These are phyloP conservation scores for Elaeis guineensis DNA, from an alignment of 176 grass and related monocot genomes.

Conservation along the genomic window DNA sequence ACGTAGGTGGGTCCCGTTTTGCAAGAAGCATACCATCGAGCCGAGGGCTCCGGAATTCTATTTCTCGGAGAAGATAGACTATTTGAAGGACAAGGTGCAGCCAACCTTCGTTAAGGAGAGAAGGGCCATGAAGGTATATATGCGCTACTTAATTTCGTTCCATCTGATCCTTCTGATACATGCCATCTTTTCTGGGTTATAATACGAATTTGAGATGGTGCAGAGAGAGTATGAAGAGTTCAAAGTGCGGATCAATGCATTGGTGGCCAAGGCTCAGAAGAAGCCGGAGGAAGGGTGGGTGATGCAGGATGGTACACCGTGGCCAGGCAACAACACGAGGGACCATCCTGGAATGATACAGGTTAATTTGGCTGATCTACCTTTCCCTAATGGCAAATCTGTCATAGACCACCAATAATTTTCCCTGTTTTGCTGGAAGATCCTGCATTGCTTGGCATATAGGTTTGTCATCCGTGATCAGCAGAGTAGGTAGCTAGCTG, in stretches of 20 bases:
- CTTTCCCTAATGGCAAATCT: no score
- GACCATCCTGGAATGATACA: no score
- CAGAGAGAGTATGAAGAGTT: slow-evolving; percentile 95
- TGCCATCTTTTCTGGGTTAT: neutral
- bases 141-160: neutral
- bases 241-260: slow-evolving; percentile 78
- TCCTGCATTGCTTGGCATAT: no score
- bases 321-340: no score
- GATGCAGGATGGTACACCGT: no score
- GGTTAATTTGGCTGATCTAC: no score
- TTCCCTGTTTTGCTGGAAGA: no score
- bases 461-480: no score
- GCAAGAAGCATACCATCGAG: slow-evolving; percentile 90
- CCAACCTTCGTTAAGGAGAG: slow-evolving; percentile 87
- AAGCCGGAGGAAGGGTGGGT: no score
- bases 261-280: slow-evolving; percentile 59
- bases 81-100: slow-evolving; percentile 98
- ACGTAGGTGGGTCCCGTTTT: slow-evolving; percentile 86
- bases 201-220: neutral
- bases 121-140: slow-evolving; percentile 69
- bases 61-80: slow-evolving; percentile 98
- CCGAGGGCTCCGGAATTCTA: slow-evolving; percentile 87
- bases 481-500: no score
- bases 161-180: neutral
- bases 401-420: no score